phyloP scores from a whole-genome alignment of 108 stramenopile species.

The Pseudonitzschia multiseries region DNA sequence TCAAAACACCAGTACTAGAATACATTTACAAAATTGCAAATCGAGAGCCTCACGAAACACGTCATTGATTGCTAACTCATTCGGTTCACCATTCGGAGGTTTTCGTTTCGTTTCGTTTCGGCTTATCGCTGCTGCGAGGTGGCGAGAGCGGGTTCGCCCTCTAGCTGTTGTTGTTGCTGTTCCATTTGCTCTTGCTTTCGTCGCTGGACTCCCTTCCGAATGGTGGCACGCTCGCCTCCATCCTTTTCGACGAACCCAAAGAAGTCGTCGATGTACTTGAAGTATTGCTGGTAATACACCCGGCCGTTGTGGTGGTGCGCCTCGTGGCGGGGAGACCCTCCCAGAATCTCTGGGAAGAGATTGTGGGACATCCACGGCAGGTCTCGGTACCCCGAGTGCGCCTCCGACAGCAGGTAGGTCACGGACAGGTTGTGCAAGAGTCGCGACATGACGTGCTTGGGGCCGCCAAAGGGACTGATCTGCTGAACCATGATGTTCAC shows the following conservation, averaged over 20 bases:
- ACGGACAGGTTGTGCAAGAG: conserved; percentile 49
- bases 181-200: not conserved
- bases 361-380: conserved; percentile 24
- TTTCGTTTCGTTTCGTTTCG: no score
- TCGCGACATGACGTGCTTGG: conserved; percentile 39
- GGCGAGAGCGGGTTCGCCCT: no score
- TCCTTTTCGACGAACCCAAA: conserved; percentile 21
- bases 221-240: not conserved
- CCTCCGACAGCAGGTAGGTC: conserved; percentile 37
- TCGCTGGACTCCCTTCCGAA: not conserved
- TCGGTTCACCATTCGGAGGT: no score
- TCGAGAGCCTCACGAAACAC: no score
- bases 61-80: no score
- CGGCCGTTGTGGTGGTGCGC: conserved; percentile 36
- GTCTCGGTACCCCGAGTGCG: conserved; percentile 32
- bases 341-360: conserved; percentile 20
- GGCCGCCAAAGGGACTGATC: conserved; percentile 30
- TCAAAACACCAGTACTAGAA: no score
- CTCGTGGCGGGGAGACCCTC: conserved; percentile 32
- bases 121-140: no score
- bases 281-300: conserved; percentile 45
- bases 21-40: no score
- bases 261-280: conserved; percentile 43
- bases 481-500: conserved; percentile 52
- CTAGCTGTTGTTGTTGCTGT: not conserved